phyloP scores from a whole-genome alignment of 208 protist genomes.

The Sergeia podlipaevii region DNA sequence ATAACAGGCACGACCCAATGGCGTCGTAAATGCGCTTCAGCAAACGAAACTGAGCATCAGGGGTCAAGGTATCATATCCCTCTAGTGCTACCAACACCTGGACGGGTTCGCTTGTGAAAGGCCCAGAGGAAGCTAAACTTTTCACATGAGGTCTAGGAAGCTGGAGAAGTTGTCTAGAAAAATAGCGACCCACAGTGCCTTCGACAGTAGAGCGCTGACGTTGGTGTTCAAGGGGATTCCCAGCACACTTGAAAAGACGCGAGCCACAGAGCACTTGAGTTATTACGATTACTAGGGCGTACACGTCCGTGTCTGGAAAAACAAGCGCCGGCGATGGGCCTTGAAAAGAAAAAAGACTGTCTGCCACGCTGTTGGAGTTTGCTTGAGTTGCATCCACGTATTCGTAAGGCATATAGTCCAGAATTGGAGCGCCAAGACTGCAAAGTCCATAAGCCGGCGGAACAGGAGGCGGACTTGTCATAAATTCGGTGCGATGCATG shows the following conservation, averaged over 20 bases:
- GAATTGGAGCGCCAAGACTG: slow-evolving; percentile 30
- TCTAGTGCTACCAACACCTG: slow-evolving; percentile 23
- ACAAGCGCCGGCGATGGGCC: slow-evolving; percentile 11
- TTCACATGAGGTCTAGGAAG: slow-evolving; percentile 20
- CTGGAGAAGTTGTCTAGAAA: slow-evolving; percentile 21
- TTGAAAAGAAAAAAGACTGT: slow-evolving; percentile 8
- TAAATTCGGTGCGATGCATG: slow-evolving; percentile 11
- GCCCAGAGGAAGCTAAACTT: slow-evolving; percentile 24
- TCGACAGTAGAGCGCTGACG: slow-evolving; percentile 22
- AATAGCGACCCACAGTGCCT: slow-evolving; percentile 25
- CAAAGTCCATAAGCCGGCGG: slow-evolving; percentile 11
- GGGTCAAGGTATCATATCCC: slow-evolving; percentile 36
- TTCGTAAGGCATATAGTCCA: slow-evolving; percentile 55
- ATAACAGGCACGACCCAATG: slow-evolving; percentile 21
- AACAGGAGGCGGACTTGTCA: neutral
- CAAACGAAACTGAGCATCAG: slow-evolving; percentile 20
- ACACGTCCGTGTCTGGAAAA: slow-evolving; percentile 51
- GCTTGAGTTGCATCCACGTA: slow-evolving; percentile 22
- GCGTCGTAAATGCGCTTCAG: slow-evolving; percentile 41
- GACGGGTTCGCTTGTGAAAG: slow-evolving; percentile 39
- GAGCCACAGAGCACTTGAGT: slow-evolving; percentile 29
- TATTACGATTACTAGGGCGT: slow-evolving; percentile 44
- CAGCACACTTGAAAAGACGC: slow-evolving; percentile 26
- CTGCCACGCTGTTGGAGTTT: neutral
- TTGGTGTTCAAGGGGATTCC: slow-evolving; percentile 15